These are phyloP conservation scores for Furcasterigmium furcatum DNA, from an alignment of 2,329 filamentous ascomycete species.

Conservation along the genomic window DNA sequence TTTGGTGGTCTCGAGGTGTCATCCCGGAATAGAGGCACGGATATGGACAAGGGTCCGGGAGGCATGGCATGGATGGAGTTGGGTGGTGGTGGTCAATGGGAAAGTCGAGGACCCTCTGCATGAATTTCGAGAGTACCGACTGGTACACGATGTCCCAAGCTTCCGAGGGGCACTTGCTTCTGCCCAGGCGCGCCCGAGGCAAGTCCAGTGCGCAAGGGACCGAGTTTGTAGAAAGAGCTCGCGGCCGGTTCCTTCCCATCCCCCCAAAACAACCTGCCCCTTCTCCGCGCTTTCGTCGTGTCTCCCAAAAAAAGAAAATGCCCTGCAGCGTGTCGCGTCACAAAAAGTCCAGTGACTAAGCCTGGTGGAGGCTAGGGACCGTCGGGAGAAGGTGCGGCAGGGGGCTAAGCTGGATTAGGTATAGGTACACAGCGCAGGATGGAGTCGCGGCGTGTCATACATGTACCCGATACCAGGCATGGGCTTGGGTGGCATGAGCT, in stretches of 20 bases:
- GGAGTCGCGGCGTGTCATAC: slow-evolving; percentile 5
- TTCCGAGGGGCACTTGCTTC: too few species aligned
- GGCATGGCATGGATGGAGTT: too few species aligned
- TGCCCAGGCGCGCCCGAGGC: too few species aligned
- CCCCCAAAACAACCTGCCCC: neutral
- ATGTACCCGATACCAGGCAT: slow-evolving; percentile 9
- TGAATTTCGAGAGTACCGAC: too few species aligned
- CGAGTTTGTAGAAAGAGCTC: too few species aligned
- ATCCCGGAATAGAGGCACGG: too few species aligned
- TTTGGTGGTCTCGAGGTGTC: too few species aligned
- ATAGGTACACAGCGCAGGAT: slow-evolving; percentile 7
- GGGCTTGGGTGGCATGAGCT: neutral
- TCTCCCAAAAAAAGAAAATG: neutral
- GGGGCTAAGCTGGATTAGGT: slow-evolving; percentile 6
- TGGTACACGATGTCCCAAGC: too few species aligned
- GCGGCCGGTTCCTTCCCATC: neutral
- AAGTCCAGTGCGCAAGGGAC: too few species aligned
- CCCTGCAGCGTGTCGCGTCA: neutral
- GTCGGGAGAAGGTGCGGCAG: neutral
- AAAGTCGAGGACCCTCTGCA: too few species aligned
- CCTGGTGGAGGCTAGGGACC: neutral
- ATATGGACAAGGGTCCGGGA: too few species aligned
- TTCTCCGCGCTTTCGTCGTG: neutral
- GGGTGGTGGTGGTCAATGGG: too few species aligned
- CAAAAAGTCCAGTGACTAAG: neutral